Conservation (phyloP, 495 filamentous ascomycete genomes). For the Penicillium pancosmium region DNA sequence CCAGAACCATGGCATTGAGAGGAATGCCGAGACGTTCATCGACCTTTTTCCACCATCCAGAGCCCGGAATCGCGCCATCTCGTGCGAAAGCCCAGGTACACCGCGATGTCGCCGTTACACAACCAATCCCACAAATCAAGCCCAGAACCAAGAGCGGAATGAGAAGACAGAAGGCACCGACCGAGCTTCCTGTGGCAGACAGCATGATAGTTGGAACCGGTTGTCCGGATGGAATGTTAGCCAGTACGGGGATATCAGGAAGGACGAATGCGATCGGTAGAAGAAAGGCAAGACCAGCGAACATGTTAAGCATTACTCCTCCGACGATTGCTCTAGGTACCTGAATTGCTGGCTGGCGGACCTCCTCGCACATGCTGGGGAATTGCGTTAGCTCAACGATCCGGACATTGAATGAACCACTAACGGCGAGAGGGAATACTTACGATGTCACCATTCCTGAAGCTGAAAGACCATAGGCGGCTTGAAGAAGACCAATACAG, state of each 20-base stretch:
- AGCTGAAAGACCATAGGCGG: constrained; percentile 55
- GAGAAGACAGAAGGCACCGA: constrained; percentile 64
- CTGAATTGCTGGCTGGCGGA: constrained; percentile 58
- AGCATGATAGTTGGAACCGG: constrained; percentile 21
- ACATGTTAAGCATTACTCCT: constrained; percentile 59
- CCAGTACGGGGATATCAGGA: constrained; percentile 54
- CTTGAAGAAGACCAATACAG: constrained; percentile 58
- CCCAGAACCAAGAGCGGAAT: constrained; percentile 30
- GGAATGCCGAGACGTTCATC: constrained; percentile 50
- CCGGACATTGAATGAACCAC: not conserved
- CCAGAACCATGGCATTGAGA: constrained; percentile 49
- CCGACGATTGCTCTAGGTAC: constrained; percentile 66
- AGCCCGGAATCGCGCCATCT: constrained; percentile 3
- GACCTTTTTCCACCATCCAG: constrained; percentile 26
- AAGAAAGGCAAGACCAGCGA: constrained; percentile 64
- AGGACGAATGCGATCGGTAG: constrained; percentile 60
- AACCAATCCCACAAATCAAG: constrained; percentile 4
- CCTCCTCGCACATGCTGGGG: constrained; percentile 58
- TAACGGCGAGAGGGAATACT: not conserved
- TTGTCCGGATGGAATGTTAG: constrained; percentile 57
- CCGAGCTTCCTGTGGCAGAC: constrained; percentile 2
- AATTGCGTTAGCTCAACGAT: constrained; percentile 18
- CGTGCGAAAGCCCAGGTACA: constrained; percentile 66
- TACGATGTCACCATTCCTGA: constrained; percentile 43
- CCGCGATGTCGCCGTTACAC: constrained; percentile 38